Conservation (phyloP, 2,329 filamentous ascomycete genomes). For the Verruconis gallopava region DNA sequence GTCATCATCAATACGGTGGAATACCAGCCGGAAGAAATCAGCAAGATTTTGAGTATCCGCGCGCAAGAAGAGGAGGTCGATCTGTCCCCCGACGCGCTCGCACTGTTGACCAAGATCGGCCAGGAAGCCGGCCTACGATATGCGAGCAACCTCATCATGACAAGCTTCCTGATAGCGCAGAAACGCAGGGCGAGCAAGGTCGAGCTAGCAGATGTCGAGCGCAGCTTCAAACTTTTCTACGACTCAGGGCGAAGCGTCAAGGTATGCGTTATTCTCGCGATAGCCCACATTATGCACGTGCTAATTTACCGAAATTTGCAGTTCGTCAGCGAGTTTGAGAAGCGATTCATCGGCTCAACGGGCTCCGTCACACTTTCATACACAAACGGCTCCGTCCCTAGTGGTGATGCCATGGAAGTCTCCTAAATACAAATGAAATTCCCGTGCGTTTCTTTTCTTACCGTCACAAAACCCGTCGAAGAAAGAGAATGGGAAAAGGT, state of each 20-base stretch:
- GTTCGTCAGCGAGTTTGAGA: slow-evolving; percentile 83
- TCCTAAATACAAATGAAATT: too few relatives aligned
- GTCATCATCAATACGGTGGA: slow-evolving; percentile 90
- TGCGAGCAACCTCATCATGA: slow-evolving; percentile 95
- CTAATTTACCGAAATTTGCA: too few relatives aligned
- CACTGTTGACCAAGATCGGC: slow-evolving; percentile 89
- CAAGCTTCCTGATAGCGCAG: slow-evolving; percentile 72
- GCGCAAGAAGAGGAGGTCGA: slow-evolving; percentile 96
- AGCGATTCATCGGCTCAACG: slow-evolving; percentile 79
- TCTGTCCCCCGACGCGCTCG: slow-evolving; percentile 75
- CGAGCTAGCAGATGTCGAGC: slow-evolving; percentile 74
- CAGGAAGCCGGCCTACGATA: slow-evolving; percentile 86
- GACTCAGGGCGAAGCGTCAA: slow-evolving; percentile 78
- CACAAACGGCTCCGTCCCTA: slow-evolving; percentile 29
- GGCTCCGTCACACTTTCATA: slow-evolving; percentile 60
- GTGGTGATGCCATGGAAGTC: slow-evolving; percentile 55
- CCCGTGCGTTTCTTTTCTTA: too few relatives aligned
- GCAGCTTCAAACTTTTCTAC: slow-evolving; percentile 89
- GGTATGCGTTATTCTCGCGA: slow-evolving; percentile 19
- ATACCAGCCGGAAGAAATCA: slow-evolving; percentile 73
- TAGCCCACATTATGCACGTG: too few relatives aligned
- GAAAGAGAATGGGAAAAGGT: too few relatives aligned
- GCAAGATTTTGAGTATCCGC: slow-evolving; percentile 82
- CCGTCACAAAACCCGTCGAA: too few relatives aligned
- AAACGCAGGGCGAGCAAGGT: slow-evolving; percentile 82